A percentile compares a stretch with the other conserved stretches of the same genome.
Evolutionary conservation across 345 rosid genomes (phyloP).

Genomic region (Erodium maritimum): DNA sequence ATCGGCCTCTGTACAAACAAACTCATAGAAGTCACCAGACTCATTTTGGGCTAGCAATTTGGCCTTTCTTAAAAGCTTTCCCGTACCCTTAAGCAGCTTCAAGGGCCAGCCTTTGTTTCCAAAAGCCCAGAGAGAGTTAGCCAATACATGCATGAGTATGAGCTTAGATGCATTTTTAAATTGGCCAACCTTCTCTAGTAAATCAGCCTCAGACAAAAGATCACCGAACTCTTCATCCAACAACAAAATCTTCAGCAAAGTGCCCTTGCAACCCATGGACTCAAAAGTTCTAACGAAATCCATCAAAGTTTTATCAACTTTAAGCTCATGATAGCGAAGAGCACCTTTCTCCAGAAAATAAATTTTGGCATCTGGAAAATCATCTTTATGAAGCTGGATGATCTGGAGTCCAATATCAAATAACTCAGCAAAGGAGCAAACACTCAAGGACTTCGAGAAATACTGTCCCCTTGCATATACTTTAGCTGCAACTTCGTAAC

Average conservation of each 20-base stretch:
- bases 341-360: too few species aligned
- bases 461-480: conserved; percentile 22
- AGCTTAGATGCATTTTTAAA: conserved; percentile 4
- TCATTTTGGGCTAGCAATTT: conserved; percentile 1
- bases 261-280: too few species aligned
- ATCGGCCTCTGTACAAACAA: not conserved
- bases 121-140: conserved; percentile 8
- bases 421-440: too few species aligned
- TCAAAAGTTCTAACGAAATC: too few species aligned
- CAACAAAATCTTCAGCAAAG: too few species aligned
- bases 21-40: not conserved
- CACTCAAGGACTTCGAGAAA: conserved; percentile 23
- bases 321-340: too few species aligned
- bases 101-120: conserved; percentile 11
- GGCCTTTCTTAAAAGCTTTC: conserved; percentile 4
- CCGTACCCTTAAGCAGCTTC: conserved; percentile 4
- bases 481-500: conserved; percentile 24
- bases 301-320: too few species aligned
- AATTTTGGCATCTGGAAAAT: too few species aligned
- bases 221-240: conserved; percentile 6
- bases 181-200: conserved; percentile 1
- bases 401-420: too few species aligned
- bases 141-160: conserved; percentile 5
- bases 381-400: too few species aligned
- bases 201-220: conserved; percentile 4